Conservation (phyloP, 1,139 yeast species). For the Candida glucosophila region DNA sequence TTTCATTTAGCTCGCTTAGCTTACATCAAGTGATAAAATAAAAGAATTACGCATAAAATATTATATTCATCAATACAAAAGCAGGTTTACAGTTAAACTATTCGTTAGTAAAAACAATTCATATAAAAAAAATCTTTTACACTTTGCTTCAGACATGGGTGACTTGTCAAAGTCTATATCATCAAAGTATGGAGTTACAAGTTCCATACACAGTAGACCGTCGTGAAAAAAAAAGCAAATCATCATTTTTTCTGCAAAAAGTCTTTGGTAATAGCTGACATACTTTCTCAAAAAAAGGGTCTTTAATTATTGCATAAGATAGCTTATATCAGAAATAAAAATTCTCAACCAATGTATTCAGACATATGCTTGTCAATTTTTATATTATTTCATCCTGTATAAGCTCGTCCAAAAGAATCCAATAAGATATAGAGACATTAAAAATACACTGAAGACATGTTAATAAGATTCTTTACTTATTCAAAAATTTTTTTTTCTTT, state of each 20-base stretch:
- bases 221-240: slow-evolving; percentile 92
- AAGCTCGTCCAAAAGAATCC: not conserved
- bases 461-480: not conserved
- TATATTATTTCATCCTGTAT: slow-evolving; percentile 65
- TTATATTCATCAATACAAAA: too few relatives aligned
- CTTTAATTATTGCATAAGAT: slow-evolving; percentile 1
- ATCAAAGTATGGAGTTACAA: slow-evolving; percentile 79
- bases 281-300: slow-evolving; percentile 1
- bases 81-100: too few relatives aligned
- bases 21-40: too few relatives aligned
- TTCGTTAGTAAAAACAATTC: too few relatives aligned
- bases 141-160: too few relatives aligned
- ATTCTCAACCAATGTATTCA: slow-evolving; percentile 59
- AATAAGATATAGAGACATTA: not conserved
- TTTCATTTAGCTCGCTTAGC: too few relatives aligned
- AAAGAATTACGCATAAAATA: too few relatives aligned
- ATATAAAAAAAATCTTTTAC: slow-evolving; percentile 3
- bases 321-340: slow-evolving; percentile 53
- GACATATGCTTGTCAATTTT: slow-evolving; percentile 99
- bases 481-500: not conserved
- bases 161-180: too few relatives aligned
- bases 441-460: not conserved
- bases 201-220: slow-evolving; percentile 97
- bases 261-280: not conserved
- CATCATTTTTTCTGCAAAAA: slow-evolving; percentile 69